Evolutionary conservation across 306 rosid species (phyloP).

Genomic region (Biancaea sappan): DNA sequence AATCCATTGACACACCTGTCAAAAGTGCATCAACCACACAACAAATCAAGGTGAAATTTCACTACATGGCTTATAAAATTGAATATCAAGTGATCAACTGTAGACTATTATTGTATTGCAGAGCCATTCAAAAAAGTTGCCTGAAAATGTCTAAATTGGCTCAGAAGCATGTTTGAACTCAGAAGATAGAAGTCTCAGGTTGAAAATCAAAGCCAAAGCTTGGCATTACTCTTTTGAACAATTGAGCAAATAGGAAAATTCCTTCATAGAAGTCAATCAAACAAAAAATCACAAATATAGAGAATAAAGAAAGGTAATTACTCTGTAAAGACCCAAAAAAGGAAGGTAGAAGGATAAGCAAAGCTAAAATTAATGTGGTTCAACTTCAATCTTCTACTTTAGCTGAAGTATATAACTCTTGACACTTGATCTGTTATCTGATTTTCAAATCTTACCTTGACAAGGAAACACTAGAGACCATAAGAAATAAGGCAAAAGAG

Average conservation of each 20-base stretch:
- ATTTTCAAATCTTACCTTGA: neutral
- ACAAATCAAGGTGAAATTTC: conserved; percentile 22
- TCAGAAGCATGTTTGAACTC: neutral
- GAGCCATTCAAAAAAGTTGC: conserved; percentile 32
- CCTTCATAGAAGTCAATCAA: neutral
- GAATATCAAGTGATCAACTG: conserved; percentile 25
- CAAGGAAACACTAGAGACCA: neutral
- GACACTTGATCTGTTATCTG: neutral
- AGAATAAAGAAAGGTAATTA: neutral
- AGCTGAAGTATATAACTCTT: neutral
- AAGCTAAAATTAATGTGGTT: conserved; percentile 3
- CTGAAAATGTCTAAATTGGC: neutral
- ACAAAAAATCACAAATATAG: neutral
- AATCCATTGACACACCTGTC: conserved; percentile 56
- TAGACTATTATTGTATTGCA: conserved; percentile 22
- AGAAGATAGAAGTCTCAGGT: conserved; percentile 13
- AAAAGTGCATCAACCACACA: conserved; percentile 15
- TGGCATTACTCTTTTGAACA: conserved; percentile 1
- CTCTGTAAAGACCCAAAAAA: neutral
- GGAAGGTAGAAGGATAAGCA: neutral
- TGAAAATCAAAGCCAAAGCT: conserved; percentile 3
- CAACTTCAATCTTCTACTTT: conserved; percentile 15
- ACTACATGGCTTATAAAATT: neutral
- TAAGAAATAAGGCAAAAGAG: neutral
- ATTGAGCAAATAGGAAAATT: neutral